These are phyloP conservation scores for Rhododendron molle DNA, from an alignment of 148 eudicot species.

Conservation along the genomic window DNA sequence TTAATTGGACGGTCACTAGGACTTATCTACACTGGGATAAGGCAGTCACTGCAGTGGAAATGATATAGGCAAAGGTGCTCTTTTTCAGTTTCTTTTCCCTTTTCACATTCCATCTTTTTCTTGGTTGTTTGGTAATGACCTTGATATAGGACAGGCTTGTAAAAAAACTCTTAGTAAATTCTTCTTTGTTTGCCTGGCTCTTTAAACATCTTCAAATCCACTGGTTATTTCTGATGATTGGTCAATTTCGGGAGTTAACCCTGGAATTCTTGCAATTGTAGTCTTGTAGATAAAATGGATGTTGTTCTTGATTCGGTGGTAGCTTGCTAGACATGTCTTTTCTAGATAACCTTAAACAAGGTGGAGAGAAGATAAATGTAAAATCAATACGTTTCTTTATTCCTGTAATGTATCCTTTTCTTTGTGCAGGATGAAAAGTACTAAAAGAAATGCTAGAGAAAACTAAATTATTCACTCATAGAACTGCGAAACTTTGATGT, in stretches of 20 bases:
- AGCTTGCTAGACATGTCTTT: background rate
- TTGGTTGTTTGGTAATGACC: background rate
- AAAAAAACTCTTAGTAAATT: background rate
- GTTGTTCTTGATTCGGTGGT: background rate
- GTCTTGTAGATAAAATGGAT: background rate
- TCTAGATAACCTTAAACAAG: background rate
- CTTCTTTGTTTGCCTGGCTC: background rate
- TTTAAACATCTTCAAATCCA: background rate
- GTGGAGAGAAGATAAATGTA: background rate
- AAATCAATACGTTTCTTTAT: conserved; percentile 2
- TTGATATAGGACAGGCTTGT: conserved; percentile 5
- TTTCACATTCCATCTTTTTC: conserved; percentile 7
- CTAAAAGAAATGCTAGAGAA: background rate
- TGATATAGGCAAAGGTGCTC: conserved; percentile 13
- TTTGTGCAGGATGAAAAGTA: background rate
- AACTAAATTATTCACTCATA: background rate
- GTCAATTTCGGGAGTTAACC: background rate
- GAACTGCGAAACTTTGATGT: background rate
- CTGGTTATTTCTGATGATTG: background rate
- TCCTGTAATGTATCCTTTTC: background rate
- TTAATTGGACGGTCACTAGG: conserved; percentile 96
- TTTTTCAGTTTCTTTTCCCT: background rate
- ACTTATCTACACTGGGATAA: conserved; percentile 82
- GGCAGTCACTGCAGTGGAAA: conserved; percentile 79
- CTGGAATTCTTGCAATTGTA: background rate